Percentiles rank a stretch among this genome's conserved stretches.
Evolutionary conservation across 2,329 filamentous ascomycete genomes (phyloP).

Genomic region (Ceratocystiopsis brevicomis): DNA sequence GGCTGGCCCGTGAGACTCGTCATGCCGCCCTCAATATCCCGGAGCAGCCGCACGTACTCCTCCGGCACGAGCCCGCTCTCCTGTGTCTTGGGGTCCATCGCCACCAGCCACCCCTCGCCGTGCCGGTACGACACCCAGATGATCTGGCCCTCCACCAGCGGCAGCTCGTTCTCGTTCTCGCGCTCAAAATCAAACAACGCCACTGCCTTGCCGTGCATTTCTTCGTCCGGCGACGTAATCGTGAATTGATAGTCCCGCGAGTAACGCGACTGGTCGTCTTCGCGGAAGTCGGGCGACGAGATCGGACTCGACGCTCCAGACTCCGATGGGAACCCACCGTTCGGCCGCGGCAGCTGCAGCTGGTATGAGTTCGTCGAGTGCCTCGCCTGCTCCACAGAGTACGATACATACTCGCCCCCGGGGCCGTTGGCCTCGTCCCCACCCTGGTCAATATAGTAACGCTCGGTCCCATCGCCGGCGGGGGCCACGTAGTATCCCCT

Average conservation of each 20-base stretch:
- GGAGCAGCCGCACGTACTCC: conserved; percentile 80
- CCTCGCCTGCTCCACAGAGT: conserved; percentile 36
- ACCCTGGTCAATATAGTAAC: conserved; percentile 53
- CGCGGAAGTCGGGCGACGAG: conserved; percentile 37
- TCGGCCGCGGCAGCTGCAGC: conserved; percentile 25
- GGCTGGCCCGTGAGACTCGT: conserved; percentile 46
- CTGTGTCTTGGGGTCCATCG: conserved; percentile 82
- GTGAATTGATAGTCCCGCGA: conserved; percentile 89
- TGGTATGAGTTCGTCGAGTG: conserved; percentile 33
- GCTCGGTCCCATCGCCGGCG: conserved; percentile 51
- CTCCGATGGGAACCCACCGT: conserved; percentile 29
- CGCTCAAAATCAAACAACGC: conserved; percentile 88
- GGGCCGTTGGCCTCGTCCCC: conserved; percentile 58
- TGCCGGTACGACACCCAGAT: conserved; percentile 94
- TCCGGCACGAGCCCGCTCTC: conserved; percentile 93
- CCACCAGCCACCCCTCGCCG: conserved; percentile 92
- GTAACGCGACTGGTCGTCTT: conserved; percentile 59
- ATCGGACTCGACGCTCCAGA: conserved; percentile 40
- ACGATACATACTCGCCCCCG: conserved; percentile 65
- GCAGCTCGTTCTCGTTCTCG: conserved; percentile 92
- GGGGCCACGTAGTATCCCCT: conserved; percentile 49
- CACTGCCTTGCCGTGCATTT: conserved; percentile 93
- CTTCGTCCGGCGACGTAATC: conserved; percentile 85
- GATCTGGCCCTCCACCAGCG: conserved; percentile 81
- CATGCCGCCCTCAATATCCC: conserved; percentile 84